Evolutionary conservation across 2,329 filamentous ascomycete genomes (phyloP).

Genomic region (Clonostachys sp.): DNA sequence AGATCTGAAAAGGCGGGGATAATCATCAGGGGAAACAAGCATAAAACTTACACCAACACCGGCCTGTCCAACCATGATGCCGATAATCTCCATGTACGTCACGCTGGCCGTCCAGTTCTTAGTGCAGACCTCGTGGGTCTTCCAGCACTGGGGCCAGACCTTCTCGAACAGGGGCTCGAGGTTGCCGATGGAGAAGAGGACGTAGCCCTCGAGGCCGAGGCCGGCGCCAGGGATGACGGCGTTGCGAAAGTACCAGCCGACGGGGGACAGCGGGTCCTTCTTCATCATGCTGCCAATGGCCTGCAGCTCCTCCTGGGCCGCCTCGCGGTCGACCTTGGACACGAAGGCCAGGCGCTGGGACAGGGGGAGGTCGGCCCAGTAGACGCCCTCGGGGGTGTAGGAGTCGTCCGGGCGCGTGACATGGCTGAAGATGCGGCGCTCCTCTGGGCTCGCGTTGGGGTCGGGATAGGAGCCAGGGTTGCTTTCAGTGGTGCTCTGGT

Average conservation of each 20-base stretch:
- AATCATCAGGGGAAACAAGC: background rate
- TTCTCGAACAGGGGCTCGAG: conserved; percentile 75
- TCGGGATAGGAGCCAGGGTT: conserved; percentile 36
- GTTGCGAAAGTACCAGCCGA: conserved; percentile 85
- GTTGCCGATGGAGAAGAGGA: conserved; percentile 95
- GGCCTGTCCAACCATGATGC: conserved; percentile 93
- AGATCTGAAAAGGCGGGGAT: background rate
- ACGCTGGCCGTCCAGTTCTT: conserved; percentile 78
- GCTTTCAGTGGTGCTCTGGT: conserved; percentile 42
- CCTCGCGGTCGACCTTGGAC: conserved; percentile 63
- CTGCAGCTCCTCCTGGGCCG: conserved; percentile 62
- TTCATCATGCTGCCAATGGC: conserved; percentile 77
- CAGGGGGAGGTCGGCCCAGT: conserved; percentile 87
- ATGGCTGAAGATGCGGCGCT: conserved; percentile 65
- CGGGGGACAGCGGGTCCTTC: conserved; percentile 75
- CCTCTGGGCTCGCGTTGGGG: conserved; percentile 37
- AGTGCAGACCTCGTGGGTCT: conserved; percentile 59
- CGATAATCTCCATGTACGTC: conserved; percentile 87
- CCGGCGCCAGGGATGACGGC: conserved; percentile 91
- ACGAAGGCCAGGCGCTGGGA: conserved; percentile 71
- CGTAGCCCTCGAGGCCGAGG: conserved; percentile 89
- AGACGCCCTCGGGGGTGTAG: conserved; percentile 75
- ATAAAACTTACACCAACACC: conserved; percentile 65
- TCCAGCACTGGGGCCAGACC: conserved; percentile 79
- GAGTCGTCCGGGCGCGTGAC: conserved; percentile 85